Base-by-base conservation (phyloP, 768 basidiomycete genomes). In the Boletellus ananiceps region DNA sequence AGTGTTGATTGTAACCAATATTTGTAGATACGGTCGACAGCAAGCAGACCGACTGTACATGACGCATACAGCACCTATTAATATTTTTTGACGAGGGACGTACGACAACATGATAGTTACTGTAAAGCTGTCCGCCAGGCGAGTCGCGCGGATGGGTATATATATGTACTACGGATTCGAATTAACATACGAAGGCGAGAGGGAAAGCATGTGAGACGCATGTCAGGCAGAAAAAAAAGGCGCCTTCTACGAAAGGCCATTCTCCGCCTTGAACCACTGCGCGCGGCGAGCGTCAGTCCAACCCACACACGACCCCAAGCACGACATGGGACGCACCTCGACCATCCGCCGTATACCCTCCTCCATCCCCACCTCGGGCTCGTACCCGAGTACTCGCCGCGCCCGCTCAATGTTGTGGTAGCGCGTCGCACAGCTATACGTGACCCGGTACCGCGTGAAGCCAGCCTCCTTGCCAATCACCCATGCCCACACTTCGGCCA, bases 321-420 rank as follows among this genome's bases (percentile, higher is more conserved):
- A 31, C 21, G n/a, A 25, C 19, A 11, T 5, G n/a, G 33, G 3
- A 19, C 84, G 50, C 57, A 88, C 88, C 66, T 86, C 84, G 3
- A 92, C 79, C 67, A 83, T 88, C 55, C 75, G 75, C 69, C 80
- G 78, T 43, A 96, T 77, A 23, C 93, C 96, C 55, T 98, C 94
- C 58, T 91, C 84, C 12, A 98, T 57, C 2, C 93, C 87, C 6
- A 95, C 83, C 50, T 89, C 71, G 0, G 96, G 96, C 66, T 93
- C 92, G 68, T 99, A 99, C 2, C 93, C 94, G 36, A 99, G 73
- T 52, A 98, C 79, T 50, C 93, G 72, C 57, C 93, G 75, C 9
- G 95, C 88, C 72, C 88, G 93, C 70, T 98, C 96, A 40, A 94
- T 92, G 62, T 96, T 95, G 69, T 94, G 88, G 75, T 85, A 97